Evolutionary conservation across 306 rosid species (phyloP).

Genomic region (Boehmeria nivea): DNA sequence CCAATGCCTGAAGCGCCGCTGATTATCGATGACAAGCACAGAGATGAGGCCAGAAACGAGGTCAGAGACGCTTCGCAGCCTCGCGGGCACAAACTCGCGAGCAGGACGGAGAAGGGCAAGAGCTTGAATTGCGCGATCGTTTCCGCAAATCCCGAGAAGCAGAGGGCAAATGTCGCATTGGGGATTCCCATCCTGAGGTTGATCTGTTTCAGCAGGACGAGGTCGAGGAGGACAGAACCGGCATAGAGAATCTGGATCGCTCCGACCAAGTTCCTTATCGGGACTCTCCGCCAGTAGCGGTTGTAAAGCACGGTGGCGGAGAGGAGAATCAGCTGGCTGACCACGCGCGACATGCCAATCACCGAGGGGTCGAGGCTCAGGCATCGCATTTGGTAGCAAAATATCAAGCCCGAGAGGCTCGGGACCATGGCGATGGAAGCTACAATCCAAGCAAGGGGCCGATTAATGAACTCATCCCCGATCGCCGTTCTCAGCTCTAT

Average conservation of each 20-base stretch:
- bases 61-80: slow-evolving; percentile 94
- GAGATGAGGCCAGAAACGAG: slow-evolving; percentile 70
- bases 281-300: slow-evolving; percentile 47
- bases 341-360: slow-evolving; percentile 66
- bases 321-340: slow-evolving; percentile 76
- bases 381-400: slow-evolving; percentile 83
- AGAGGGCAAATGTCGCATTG: slow-evolving; percentile 56
- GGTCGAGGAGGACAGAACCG: slow-evolving; percentile 66
- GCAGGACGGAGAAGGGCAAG: slow-evolving; percentile 69
- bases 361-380: slow-evolving; percentile 64
- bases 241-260: slow-evolving; percentile 59
- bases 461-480: slow-evolving; percentile 35
- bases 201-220: slow-evolving; percentile 61
- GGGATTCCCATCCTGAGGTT: slow-evolving; percentile 61
- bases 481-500: slow-evolving; percentile 46
- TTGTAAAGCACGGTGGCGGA: slow-evolving; percentile 58
- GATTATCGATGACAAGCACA: slow-evolving; percentile 61
- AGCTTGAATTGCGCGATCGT: slow-evolving; percentile 72
- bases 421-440: slow-evolving; percentile 76
- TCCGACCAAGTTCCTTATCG: slow-evolving; percentile 56
- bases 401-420: slow-evolving; percentile 66
- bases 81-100: slow-evolving; percentile 57
- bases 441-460: slow-evolving; percentile 67
- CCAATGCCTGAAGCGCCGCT: slow-evolving; percentile 76
- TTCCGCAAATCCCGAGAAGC: slow-evolving; percentile 75